Base-by-base conservation (phyloP, 306 rosid genomes). In the Castanopsis chinensis region DNA sequence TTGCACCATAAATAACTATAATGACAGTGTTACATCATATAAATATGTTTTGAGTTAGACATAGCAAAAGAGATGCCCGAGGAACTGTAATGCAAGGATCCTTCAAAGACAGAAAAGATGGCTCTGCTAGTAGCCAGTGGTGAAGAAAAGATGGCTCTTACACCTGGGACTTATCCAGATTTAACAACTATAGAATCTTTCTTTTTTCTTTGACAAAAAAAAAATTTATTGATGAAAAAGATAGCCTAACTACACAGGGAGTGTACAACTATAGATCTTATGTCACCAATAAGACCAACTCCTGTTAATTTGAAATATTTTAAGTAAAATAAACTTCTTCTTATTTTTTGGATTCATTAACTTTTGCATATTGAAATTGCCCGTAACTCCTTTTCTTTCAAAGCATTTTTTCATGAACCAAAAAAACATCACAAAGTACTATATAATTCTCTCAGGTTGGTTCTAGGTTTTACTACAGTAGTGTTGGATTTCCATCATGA, bases 111-210 rank as follows among this genome's bases (percentile, higher is more conserved):
- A 4, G 30, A 9, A 49, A 37, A 72, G 56, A 32, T 57, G 75
- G 41, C 55, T 28, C n/a, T 72, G 56, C 32, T 53, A 10, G 32
- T 52, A 25, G 30, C 73, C 49, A 63, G 11, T 73, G 74, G 19
- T 71, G n/a, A 51, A 43, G 52, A 77, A 74, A 82, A 74, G 53
- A 49, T 49, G 45, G 45, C 45, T 41, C 45, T 41, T 41, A 41
- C 45, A 41, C 45, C 45, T 41, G 11, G 11, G 45, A 41, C 12
- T 41, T 41, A 41, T 41, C 45, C 45, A 41, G 10, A 3, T 41
- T 8, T 41, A 41, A 41, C 45, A 41, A 41, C 45, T 41, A 41
- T 8, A 8, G 11, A 41, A 41, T 41, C 45, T 41, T 8, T 37
- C 43, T 37, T 41, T 41, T 41, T 8, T 41, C 8, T 41, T 41